Evolutionary conservation across 106 monocot genomes (phyloP), one percentile per base, ranked within the genome.

Genomic region (Allium cepa): DNA sequence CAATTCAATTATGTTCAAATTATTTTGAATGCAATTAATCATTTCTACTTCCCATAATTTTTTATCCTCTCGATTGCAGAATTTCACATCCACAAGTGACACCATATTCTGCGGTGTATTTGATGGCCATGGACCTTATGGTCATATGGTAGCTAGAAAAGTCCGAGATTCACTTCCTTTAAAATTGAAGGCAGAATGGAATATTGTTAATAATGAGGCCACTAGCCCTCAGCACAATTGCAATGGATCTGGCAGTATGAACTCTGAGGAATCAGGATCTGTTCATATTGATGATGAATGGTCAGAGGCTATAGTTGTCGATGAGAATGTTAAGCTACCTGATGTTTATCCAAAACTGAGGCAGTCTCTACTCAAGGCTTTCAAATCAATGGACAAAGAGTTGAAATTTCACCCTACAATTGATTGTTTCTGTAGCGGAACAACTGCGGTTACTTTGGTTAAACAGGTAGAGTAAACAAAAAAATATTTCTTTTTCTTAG

Each of bases 341-440:
- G 83, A 83, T 63, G 63, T 75, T 10, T 86, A 81, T 71, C 65
- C 68, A 7, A 46, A 71, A 36, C 63, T 88, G 47, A 88, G 81
- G 67, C 53, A 79, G 68, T 83, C 93, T 62, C 63, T 93, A 47
- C 28, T 84, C 46, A 85, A 83, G 56, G 69, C 93, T 66, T 93
- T 79, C 76, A 88, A 82, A 69, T 56, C 70, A 58, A 85, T 88
- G 92, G 92, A 88, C 73, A 93, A 85, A 75, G 92, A 88, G 53
- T 68, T 93, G 18, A 88, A 85, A 68, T 15, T 81, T 62, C 79
- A 86, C 28, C 83, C 70, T 13, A 73, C 47, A 22, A 76, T 93
- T 66, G 88, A 93, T 79, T 86, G 93, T 69, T 81, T 93, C 72
- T 88, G 79, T 66, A 92, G 92, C 70, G 92, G 92, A 8, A 78